Evolutionary conservation across 2,329 filamentous ascomycete species (phyloP).

Genomic region (Fusarium poae): DNA sequence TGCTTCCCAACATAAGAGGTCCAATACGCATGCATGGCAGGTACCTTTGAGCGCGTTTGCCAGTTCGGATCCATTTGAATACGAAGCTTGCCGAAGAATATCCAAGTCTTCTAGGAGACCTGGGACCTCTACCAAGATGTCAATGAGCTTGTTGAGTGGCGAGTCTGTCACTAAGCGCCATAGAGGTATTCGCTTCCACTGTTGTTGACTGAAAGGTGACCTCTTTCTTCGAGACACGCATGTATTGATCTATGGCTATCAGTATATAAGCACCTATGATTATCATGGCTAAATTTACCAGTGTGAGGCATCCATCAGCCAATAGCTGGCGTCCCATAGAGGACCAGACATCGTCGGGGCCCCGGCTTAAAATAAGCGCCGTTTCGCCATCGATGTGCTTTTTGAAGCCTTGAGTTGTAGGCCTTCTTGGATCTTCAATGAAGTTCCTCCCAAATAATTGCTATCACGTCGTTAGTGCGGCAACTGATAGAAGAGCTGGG

Average conservation of each 20-base stretch:
- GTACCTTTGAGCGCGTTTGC: fast-evolving
- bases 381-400: conserved; percentile 25
- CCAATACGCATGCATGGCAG: not conserved
- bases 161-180: conserved; percentile 20
- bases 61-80: fast-evolving
- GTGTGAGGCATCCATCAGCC: conserved; percentile 15
- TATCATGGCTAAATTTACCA: not conserved
- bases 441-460: conserved; percentile 10
- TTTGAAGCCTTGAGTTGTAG: conserved; percentile 6
- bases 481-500: fast-evolving
- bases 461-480: not conserved
- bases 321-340: conserved; percentile 8
- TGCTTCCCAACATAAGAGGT: not conserved
- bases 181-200: conserved; percentile 16
- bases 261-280: fast-evolving
- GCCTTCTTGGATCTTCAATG: fast-evolving
- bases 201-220: not conserved
- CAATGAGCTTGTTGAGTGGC: conserved; percentile 7
- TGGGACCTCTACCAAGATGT: conserved; percentile 16
- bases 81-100: not conserved
- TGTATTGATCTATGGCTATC: not conserved
- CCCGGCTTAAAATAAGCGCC: conserved; percentile 8
- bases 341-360: conserved; percentile 7
- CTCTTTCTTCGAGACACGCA: not conserved
- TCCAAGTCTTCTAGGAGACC: conserved; percentile 11